Conservation (phyloP, 2,329 filamentous ascomycete genomes). For the Colletotrichum gigasporum region DNA sequence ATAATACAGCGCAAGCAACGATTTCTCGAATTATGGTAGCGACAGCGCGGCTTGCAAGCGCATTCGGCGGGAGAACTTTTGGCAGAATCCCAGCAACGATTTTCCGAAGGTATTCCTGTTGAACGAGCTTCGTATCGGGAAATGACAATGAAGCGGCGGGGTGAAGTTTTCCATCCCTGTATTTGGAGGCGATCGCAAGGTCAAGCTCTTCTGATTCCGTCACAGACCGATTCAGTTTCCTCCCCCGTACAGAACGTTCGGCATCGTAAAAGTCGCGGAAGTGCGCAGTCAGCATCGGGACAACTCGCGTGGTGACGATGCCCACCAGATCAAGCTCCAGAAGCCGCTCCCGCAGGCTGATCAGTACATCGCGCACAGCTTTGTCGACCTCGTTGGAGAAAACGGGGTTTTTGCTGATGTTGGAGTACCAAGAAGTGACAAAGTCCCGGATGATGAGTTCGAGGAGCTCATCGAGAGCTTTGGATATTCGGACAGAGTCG, state of each 20-base stretch:
- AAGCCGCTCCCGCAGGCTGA: conserved; percentile 76
- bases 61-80: conserved; percentile 74
- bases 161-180: conserved; percentile 87
- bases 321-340: conserved; percentile 84
- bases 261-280: conserved; percentile 92
- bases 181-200: conserved; percentile 94
- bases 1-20: conserved; percentile 89
- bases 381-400: conserved; percentile 91
- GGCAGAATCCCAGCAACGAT: conserved; percentile 79
- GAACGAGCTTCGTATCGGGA: conserved; percentile 83
- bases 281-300: conserved; percentile 89
- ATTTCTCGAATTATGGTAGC: conserved; percentile 86
- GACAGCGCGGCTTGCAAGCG: conserved; percentile 84
- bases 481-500: conserved; percentile 79
- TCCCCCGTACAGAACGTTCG: conserved; percentile 85
- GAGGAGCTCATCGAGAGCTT: conserved; percentile 81
- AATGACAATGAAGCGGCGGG: conserved; percentile 84
- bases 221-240: conserved; percentile 86
- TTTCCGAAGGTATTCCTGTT: conserved; percentile 88
- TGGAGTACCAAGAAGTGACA: conserved; percentile 86
- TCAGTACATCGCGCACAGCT: conserved; percentile 77
- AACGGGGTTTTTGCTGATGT: conserved; percentile 81
- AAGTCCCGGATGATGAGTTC: conserved; percentile 84
- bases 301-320: conserved; percentile 80
- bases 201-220: conserved; percentile 98